A percentile compares a stretch with the other conserved stretches of the same genome.
Evolutionary conservation across 2,329 filamentous ascomycete species (phyloP).

Genomic region (Phialophora chinensis): DNA sequence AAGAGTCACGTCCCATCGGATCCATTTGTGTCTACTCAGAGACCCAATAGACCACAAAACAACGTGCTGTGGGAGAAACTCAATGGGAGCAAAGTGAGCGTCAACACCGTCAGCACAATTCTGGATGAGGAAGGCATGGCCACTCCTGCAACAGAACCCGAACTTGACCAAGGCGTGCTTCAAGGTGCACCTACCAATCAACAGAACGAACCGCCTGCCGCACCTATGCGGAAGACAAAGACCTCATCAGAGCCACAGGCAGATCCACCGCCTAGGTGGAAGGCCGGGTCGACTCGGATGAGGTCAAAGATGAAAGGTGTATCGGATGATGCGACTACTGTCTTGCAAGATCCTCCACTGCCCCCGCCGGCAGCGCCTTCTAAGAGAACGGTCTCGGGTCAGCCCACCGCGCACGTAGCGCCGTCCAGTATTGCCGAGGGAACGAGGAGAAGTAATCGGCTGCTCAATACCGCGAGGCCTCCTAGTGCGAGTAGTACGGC

Average conservation of each 20-base stretch:
- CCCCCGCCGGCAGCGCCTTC: constrained; percentile 53
- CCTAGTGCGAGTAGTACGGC: constrained; percentile 48
- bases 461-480: constrained; percentile 74
- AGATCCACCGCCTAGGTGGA: constrained; percentile 70
- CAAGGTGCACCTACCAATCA: constrained; percentile 32
- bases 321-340: constrained; percentile 47
- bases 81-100: constrained; percentile 54
- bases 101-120: constrained; percentile 38
- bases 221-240: constrained; percentile 57
- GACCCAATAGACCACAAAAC: constrained; percentile 44
- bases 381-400: constrained; percentile 92
- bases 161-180: constrained; percentile 34
- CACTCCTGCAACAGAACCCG: constrained; percentile 33
- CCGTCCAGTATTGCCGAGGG: constrained; percentile 63
- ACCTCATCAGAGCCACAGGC: constrained; percentile 58
- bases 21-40: constrained; percentile 50
- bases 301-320: constrained; percentile 49
- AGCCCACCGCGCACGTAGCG: constrained; percentile 59
- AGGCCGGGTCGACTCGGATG: constrained; percentile 56
- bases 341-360: constrained; percentile 42
- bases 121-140: constrained; percentile 35
- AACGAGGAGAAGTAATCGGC: constrained; percentile 70
- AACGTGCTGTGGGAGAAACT: constrained; percentile 56
- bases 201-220: constrained; percentile 52
- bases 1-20: constrained; percentile 49